Base-by-base conservation (phyloP, 192 early-diverging fungal species). In the Gigaspora rosea region DNA sequence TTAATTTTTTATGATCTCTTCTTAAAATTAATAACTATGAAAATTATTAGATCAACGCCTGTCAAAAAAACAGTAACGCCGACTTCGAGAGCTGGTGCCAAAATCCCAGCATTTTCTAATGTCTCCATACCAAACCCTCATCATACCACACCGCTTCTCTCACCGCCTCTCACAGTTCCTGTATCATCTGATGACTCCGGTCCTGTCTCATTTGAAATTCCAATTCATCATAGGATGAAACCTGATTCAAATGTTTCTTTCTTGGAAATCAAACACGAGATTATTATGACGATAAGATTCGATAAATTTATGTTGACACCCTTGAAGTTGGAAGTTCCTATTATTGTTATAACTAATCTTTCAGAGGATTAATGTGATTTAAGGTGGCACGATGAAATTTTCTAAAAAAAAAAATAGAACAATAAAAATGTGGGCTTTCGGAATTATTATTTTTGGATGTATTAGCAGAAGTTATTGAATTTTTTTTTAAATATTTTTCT, bases 191-290 rank as follows among this genome's bases (percentile, higher is more conserved):
- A 32, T 16, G 64, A 22, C 7, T 67, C 62, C 35, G 59, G 15
- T 2, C 36, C 41, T 12, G 75, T 63, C 7, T 48, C 66, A 8
- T 76, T 76, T 67, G 75, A 76, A 76, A 76, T 76, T 67, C 75
- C 75, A 10, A 67, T 76, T 13, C 6, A 33, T 41, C 36, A 12
- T 12, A 33, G 41, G 41, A 76, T 76, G 75, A 76, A 76, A 41
- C 64, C 64, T 27, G 64, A 76, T 57, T 67, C 64, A 3, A 76
- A 76, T 56, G 61, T 57, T 6, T 46, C 49, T 7, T 67, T 76
- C 13, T 76, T 76, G 75, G 75, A 76, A 56, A 57, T 76, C 9
- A 76, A 76, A 67, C 75, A 76, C 66, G 75, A 76, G 51, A 8
- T 76, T 36, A 57, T 76, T 1, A 59, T 76, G 75, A 76, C 75